Base-by-base conservation (phyloP, 352 stramenopile genomes). In the Aphanomyces astaci region DNA sequence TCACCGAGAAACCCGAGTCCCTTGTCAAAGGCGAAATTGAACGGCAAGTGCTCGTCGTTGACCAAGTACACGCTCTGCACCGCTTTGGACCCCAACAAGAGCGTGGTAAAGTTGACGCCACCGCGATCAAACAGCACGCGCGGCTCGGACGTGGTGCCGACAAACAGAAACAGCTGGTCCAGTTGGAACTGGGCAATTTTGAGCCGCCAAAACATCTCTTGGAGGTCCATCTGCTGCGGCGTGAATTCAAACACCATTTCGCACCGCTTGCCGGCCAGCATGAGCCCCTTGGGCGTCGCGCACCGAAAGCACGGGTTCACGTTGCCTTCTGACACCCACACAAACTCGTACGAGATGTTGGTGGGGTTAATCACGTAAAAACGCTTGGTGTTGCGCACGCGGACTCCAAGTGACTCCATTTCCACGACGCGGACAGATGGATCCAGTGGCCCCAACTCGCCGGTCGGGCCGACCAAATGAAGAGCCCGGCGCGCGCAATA, bases 191-290 rank as follows among this genome's bases (percentile, higher is more conserved):
- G 81, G 5, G 89, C 81, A 15, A 98, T 89, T 39, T 78, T 76
- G 55, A 98, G 97, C 30, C 87, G 79, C 78, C 84, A 98, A 59
- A 98, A 97, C 71, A 89, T 89, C 75, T 98, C 92, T 51, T 95
- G 80, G 19, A 95, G 77, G 52, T 88, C 85, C 4, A 93, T 72
- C 48, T 96, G 87, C 66, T 96, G 86, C 0, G 94, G 93, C 30
- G 89, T 96, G 73, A 96, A 98, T 64, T 98, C 94, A 70, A 98
- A 98, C n/a, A 96, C 87, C 86, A 98, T 97, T 65, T 98, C 94
- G 64, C 87, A 95, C 15, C 91, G 81, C 72, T 97, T 96, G 0
- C 94, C 94, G 7, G 89, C 78, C 1, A 98, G 78, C 77, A 98
- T 96, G 39, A 96, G 81, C 4, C 94, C 94, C 67, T 92, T 95